Base-by-base conservation (phyloP, 2,329 filamentous ascomycete genomes). In the Canariomyces notabilis region DNA sequence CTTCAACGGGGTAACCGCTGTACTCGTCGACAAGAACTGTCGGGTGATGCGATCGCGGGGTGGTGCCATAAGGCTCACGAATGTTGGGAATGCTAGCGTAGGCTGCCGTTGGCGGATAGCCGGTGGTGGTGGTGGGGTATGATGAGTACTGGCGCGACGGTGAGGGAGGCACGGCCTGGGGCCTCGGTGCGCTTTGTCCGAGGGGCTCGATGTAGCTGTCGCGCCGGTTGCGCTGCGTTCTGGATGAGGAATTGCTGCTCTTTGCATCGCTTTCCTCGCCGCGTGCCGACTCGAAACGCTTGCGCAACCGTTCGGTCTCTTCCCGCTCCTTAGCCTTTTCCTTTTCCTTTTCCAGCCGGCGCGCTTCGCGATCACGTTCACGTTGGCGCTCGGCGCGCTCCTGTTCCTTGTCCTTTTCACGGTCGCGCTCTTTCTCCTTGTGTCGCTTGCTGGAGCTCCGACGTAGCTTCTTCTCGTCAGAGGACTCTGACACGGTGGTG, bases 151-250 rank as follows among this genome's bases (percentile, higher is more conserved):
- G 46, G 16, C 52, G 49, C 15, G 51, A 21, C n/a, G 53, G 42
- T 19, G 56, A 38, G 15, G 54, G 46, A 31, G 48, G 43, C 16
- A 45, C 39, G 22, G 38, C 38, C 6, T 38, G 21, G 7, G 55
- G 56, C 15, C 53, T 34, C 11, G 54, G 51, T n/a, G 56, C 51
- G 40, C 46, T 40, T 21, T 55, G 58, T 11, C 60, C 61, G 29
- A 60, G 51, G 7, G 61, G 59, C 50, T 64, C 61, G 19, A 62
- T 55, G 48, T 63, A 63, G 55, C 56, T 61, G 37, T 54, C 52
- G 38, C 58, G 57, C 9, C 55, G 55, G n/a, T 26, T 35, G 35
- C 57, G 53, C 9, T 45, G 44, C n/a, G 49, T 50, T 41, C 51
- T 57, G 46, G 44, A 40, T 7, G 57, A 56, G 12, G 46, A 46